Base-by-base conservation (phyloP, 2,329 filamentous ascomycete species). In the Xylariaceae sp. region DNA sequence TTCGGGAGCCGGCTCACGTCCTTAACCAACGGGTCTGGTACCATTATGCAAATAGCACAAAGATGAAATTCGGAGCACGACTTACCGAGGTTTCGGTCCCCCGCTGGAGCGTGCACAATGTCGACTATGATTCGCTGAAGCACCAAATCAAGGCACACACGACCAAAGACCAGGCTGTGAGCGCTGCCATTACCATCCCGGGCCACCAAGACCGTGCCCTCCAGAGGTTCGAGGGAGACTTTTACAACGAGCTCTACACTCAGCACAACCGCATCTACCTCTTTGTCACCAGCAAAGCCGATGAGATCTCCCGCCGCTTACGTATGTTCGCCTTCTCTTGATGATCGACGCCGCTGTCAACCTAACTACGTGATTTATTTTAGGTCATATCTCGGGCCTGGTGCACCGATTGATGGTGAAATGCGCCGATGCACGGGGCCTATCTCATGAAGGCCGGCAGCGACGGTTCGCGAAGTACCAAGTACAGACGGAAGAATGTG, bases 121-220 rank as follows among this genome's bases (percentile, higher is more conserved):
- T 95, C 71, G 89, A 94, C 71, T 95, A 95, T 76, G 89, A 92
- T 70, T 87, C 88, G 47, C 80, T 95, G 60, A 95, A 95, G 72
- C 80, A 88, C 69, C 79, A 89, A 65, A 92, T 95, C 76, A 94
- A 92, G 70, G 80, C 80, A 57, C 82, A 90, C 67, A 95, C 89
- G 1, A 86, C 85, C 9, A 81, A 80, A 44, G 83, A 86, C 70
- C 83, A 87, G 64, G 86, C 84, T 47, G 76, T 76, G 31, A 40
- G 26, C 26, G 42, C 53, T 27, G 86, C 87, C 45, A 83, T 91
- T 53, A 60, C 85, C 26, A 91, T 94, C 52, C 89, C 89, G 1
- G 88, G 88, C 12, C 83, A 87, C 52, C 77, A 77, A 61, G 83
- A 86, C 67, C 71, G 75, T 6, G 71, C 76, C 1, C 75, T 87